Conservation (phyloP, 2,329 filamentous ascomycete species). For the Mollisia scopiformis region DNA sequence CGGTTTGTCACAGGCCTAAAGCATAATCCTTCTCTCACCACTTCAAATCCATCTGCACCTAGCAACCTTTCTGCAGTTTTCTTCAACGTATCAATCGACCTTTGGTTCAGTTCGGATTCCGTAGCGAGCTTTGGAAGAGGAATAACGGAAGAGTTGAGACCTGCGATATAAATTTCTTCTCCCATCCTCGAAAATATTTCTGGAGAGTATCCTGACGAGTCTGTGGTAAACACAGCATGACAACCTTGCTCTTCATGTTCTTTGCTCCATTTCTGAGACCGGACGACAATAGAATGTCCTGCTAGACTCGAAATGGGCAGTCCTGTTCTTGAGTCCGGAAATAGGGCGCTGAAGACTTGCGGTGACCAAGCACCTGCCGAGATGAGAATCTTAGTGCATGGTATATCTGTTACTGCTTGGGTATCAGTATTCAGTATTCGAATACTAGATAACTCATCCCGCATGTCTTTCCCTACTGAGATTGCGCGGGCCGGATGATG, state of each 20-base stretch:
- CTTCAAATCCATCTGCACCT: slow-evolving; percentile 54
- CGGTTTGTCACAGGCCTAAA: slow-evolving; percentile 70
- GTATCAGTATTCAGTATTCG: slow-evolving; percentile 49
- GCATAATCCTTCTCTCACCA: slow-evolving; percentile 69
- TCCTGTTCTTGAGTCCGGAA: slow-evolving; percentile 54
- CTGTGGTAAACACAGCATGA: slow-evolving; percentile 71
- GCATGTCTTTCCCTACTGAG: slow-evolving; percentile 52
- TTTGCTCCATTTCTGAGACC: slow-evolving; percentile 56
- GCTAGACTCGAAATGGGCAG: slow-evolving; percentile 66
- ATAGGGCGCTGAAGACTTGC: slow-evolving; percentile 65
- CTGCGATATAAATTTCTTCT: slow-evolving; percentile 74
- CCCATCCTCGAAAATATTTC: slow-evolving; percentile 71
- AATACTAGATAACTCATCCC: slow-evolving; percentile 54
- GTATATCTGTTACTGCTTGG: slow-evolving; percentile 53
- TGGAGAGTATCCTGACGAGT: slow-evolving; percentile 63
- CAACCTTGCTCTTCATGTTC: slow-evolving; percentile 51
- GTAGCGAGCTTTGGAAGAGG: slow-evolving; percentile 61
- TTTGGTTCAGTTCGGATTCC: slow-evolving; percentile 48
- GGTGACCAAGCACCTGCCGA: slow-evolving; percentile 74
- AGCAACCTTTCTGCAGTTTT: slow-evolving; percentile 52
- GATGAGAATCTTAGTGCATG: slow-evolving; percentile 68
- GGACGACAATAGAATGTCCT: slow-evolving; percentile 73
- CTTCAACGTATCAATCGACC: slow-evolving; percentile 53
- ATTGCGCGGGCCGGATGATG: slow-evolving; percentile 65
- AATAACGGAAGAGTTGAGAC: slow-evolving; percentile 65